phyloP scores from a whole-genome alignment of 306 rosid genomes.

The Dryas octopetala region DNA sequence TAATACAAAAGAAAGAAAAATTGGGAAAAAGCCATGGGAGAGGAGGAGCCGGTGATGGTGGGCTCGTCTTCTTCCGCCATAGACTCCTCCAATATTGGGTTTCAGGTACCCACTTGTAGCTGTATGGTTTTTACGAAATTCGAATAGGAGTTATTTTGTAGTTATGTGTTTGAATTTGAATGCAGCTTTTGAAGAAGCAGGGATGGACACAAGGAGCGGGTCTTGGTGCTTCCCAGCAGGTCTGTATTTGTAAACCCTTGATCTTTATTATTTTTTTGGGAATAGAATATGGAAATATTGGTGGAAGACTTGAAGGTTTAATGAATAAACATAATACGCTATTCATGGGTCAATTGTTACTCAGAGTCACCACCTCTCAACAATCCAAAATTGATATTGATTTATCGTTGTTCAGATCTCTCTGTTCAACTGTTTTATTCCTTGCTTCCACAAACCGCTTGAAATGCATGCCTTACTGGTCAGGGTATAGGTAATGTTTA shows the following conservation, averaged over 20 bases:
- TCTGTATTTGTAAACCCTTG: not conserved
- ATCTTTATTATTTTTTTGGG: not conserved
- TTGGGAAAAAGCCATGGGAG: not conserved
- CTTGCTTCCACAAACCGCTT: not conserved
- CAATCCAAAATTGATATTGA: not conserved
- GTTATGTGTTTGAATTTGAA: not conserved
- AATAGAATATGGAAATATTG: not conserved
- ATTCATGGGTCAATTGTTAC: too few species aligned
- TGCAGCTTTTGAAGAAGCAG: constrained; percentile 15
- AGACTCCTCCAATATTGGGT: constrained; percentile 62
- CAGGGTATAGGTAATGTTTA: too few species aligned
- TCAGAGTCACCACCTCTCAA: not conserved
- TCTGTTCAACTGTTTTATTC: not conserved
- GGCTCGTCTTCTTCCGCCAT: constrained; percentile 38
- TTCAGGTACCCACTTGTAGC: constrained; percentile 39
- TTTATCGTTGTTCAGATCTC: not conserved
- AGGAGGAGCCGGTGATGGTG: constrained; percentile 14
- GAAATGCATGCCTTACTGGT: not conserved
- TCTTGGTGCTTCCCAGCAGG: constrained; percentile 11
- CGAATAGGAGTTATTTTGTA: not conserved
- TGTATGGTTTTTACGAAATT: not conserved
- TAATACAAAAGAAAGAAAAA: not conserved
- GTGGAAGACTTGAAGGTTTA: not conserved
- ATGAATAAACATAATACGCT: not conserved
- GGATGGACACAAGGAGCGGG: constrained; percentile 6